Evolutionary conservation across 345 rosid genomes (phyloP), one percentile per base, ranked within the genome.

Genomic region (Physaria fendleri): DNA sequence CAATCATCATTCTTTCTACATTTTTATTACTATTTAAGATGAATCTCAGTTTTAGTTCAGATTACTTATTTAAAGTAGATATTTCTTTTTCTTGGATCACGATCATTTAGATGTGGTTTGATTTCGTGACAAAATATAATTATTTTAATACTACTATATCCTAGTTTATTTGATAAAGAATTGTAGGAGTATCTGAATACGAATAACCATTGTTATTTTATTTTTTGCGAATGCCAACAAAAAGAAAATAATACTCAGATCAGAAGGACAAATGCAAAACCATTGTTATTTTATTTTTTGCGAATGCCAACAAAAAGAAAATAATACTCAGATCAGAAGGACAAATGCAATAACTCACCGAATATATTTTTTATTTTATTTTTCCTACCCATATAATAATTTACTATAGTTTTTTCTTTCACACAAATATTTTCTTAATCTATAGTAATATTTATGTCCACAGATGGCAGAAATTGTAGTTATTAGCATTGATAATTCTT

Each of bases 1-100:
- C 56, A 6, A 20, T 57, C 8, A 21, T 37, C 5, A 41, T 42
- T 53, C 14, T 65, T 34, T 34, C 17, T 22, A n/a, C 20, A 5
- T 47, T 14, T 14, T 57, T 8, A 57, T 21, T 35, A 30, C n/a
- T n/a, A 21, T 4, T 6, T 24, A 7, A 35, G 34, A 24, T 44
- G 15, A 45, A 55, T 35, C 56, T 65, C 55, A 54, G 16, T 54
- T 33, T 32, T 3, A 12, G 27, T 52, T 52, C 24, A 2, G 32
- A 32, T 59, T 5, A 21, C 11, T 12, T 37, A 4, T 22, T 42
- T 21, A 6, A 11, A 21, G 14, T 43, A 22, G 1, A 6, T 25
- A 1, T 21, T 55, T 33, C 0, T 1, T 46, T 18, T 40, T 16
- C 45, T 66, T 56, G 57, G 71, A 56, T 38, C 58, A 47, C 41